Evolutionary conservation across 2,329 filamentous ascomycete species (phyloP), one percentile per base, ranked within the genome.

Genomic region (Camillea tinctor): DNA sequence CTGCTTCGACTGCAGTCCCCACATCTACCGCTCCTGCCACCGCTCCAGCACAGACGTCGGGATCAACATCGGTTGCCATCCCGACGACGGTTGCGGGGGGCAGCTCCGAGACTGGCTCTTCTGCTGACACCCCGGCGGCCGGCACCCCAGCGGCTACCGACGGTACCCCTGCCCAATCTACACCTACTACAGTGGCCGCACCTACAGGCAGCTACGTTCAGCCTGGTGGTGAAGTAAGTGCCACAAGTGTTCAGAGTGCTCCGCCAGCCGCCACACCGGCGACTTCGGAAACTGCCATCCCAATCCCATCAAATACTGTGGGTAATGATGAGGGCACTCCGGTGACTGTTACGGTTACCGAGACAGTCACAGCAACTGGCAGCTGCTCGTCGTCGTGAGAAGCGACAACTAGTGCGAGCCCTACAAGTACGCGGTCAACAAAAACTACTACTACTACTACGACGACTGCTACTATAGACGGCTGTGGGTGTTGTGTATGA

Each of bases 321-420:
- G 55, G 54, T 22, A 60, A 57, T 57, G 60, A 54, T 20, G 64
- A 52, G 54, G 54, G 64, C 30, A 54, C 61, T 21, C 48, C 60
- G 30, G 62, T 68, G 1, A 66, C 65, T 7, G 58, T 72, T n/a
- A 71, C 69, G n/a, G 61, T 73, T 26, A 74, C 72, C 13, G 57
- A 66, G 50, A 71, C 71, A 13, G 66, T 72, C 15, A 71, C 70
- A n/a, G 68, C 65, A 36, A 22, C 57, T n/a, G 71, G 63, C 44
- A 54, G 58, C 11, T 73, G 72, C 49, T 63, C 63, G 60, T 60
- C 65, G 60, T 60, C 68, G 56, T 69, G 66, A 67, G 60, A 62
- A 60, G 60, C 63, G 61, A 48, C 22, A 26, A 52, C 60, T 56
- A 58, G 58, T 54, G 61, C 55, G 36, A 54, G 30, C 52, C 61